Evolutionary conservation across 768 basidiomycete species (phyloP).

Genomic region (Tricholomella constricta): DNA sequence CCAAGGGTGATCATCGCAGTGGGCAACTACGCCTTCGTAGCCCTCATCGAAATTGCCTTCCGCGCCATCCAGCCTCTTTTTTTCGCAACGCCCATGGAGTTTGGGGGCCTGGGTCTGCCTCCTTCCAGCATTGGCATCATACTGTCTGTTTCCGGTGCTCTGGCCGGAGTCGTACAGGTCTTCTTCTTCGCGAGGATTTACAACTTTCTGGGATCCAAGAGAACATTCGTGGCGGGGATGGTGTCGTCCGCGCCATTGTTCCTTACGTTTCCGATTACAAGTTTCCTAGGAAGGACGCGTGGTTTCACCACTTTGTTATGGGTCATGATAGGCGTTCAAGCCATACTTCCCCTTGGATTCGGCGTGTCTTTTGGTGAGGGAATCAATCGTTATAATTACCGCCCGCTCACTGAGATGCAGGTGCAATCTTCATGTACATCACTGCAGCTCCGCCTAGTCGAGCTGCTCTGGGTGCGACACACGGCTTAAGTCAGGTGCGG

Average conservation of each 20-base stretch:
- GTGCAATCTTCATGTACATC: slow-evolving; percentile 73
- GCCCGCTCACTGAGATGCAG: slow-evolving; percentile 37
- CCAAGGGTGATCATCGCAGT: slow-evolving; percentile 60
- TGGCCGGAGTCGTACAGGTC: slow-evolving; percentile 67
- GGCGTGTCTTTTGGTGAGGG: slow-evolving; percentile 60
- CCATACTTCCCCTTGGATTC: slow-evolving; percentile 45
- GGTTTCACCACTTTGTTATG: slow-evolving; percentile 52
- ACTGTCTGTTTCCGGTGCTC: slow-evolving; percentile 58
- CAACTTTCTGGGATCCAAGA: slow-evolving; percentile 62
- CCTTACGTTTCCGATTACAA: slow-evolving; percentile 62
- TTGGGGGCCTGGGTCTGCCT: slow-evolving; percentile 72
- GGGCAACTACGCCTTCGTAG: slow-evolving; percentile 64
- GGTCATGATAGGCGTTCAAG: slow-evolving; percentile 50
- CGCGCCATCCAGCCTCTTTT: slow-evolving; percentile 71
- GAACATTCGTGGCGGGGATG: slow-evolving; percentile 55
- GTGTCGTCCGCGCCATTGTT: slow-evolving; percentile 53
- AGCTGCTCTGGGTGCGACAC: slow-evolving; percentile 68
- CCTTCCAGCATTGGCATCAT: slow-evolving; percentile 68
- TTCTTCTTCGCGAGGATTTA: slow-evolving; percentile 67
- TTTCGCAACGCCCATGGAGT: slow-evolving; percentile 65
- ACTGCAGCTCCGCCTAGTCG: slow-evolving; percentile 65
- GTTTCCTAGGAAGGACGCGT: slow-evolving; percentile 48
- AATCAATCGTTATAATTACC: too few relatives aligned
- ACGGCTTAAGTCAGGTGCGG: slow-evolving; percentile 43
- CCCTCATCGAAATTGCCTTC: slow-evolving; percentile 67